phyloP scores from a whole-genome alignment of 1,139 yeast genomes.

The Magnusiomyces sp. region DNA sequence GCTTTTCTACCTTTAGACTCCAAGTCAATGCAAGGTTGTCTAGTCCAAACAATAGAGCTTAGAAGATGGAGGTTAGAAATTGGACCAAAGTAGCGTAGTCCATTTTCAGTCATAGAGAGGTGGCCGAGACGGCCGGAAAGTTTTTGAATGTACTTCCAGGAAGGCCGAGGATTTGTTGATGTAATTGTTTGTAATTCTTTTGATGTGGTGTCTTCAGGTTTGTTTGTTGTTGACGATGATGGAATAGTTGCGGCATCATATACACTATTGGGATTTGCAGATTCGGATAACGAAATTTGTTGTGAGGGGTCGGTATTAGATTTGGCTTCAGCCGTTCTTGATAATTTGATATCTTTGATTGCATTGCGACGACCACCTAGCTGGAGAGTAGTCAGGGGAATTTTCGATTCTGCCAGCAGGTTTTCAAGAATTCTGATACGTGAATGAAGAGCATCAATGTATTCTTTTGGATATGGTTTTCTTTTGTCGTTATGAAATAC shows the following conservation, averaged over 20 bases:
- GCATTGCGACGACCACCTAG: not conserved
- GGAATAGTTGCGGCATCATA: not conserved
- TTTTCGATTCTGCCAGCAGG: constrained; percentile 12
- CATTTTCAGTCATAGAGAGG: constrained; percentile 20
- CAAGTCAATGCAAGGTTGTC: constrained; percentile 14
- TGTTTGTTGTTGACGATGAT: not conserved
- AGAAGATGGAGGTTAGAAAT: constrained; percentile 20
- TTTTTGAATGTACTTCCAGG: constrained; percentile 3
- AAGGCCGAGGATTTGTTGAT: constrained; percentile 3
- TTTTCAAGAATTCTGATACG: constrained; percentile 14
- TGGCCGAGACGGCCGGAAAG: constrained; percentile 14
- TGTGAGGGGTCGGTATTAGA: too few relatives aligned
- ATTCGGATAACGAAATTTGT: too few relatives aligned
- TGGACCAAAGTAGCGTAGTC: constrained; percentile 23
- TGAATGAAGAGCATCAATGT: constrained; percentile 15
- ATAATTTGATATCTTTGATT: constrained; percentile 2
- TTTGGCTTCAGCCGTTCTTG: not conserved
- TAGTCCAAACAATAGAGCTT: constrained; percentile 10
- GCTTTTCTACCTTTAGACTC: constrained; percentile 12
- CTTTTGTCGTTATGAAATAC: constrained; percentile 17
- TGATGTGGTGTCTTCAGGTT: not conserved
- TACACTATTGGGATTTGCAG: too few relatives aligned
- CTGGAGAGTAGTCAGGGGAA: not conserved
- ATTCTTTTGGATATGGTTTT: constrained; percentile 18
- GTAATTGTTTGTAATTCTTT: not conserved